Base-by-base conservation (phyloP, 1,284 basidiomycete species). In the Pyrrhoderma lamaoense region DNA sequence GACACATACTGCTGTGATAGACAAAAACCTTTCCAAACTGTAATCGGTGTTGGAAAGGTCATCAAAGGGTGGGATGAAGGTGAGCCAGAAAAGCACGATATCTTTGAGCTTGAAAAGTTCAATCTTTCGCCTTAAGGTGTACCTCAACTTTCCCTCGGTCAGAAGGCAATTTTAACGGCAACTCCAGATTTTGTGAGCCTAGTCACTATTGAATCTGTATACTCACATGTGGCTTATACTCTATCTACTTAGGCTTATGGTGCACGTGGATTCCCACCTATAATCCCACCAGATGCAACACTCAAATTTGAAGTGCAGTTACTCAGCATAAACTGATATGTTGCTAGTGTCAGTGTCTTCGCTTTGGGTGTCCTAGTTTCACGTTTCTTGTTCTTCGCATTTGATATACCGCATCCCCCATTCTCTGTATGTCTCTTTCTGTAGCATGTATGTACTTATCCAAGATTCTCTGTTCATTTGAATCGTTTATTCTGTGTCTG, bases 41-140 rank as follows among this genome's bases (percentile, higher is more conserved):
- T 76, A 62, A 93, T 94, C 59, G 89, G 88, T 51, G 73, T 82
- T 42, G 85, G 85, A 35, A 82, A 82, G 65, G 89, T 93, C 51
- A 93, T 93, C 70, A 84, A 76, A 65, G 91, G 90, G 39, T 94
- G 91, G 91, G 90, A 94, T 64, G 89, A 93, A 69, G 89, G 90
- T 88, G 62, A 5, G 27, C 11, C n/a, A n/a, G n/a, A n/a, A n/a
- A 31, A 31, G 7, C 27, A 11, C 64, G 74, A 13, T 44, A 19
- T 49, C 47, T 34, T 34, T 51, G 55, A 43, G 22, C 56, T 34
- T 44, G 47, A 49, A 19, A 37, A 22, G 48, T 55, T 27, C 43
- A 50, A 21, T 34, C 21, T 21, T 42, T 1, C 25, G 40, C 8
- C 5, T 40, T 7, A 60, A 89, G 85, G 82, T 53, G 85, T 92